These are phyloP conservation scores for Camellia granthamiana DNA, from an alignment of 148 eudicot genomes.

Conservation along the genomic window DNA sequence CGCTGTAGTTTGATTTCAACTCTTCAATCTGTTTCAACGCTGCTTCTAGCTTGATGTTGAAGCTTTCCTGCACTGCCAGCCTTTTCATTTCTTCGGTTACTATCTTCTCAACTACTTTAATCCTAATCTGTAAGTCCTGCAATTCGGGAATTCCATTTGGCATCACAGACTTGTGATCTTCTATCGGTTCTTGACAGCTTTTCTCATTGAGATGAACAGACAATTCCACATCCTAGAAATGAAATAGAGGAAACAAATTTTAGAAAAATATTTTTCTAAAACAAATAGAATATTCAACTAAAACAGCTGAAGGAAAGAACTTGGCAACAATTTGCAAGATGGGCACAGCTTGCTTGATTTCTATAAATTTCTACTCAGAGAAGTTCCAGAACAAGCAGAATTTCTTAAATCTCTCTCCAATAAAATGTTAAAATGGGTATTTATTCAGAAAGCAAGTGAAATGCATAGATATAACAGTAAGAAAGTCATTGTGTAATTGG, in stretches of 20 bases:
- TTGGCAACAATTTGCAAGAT: neutral
- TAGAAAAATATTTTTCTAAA: neutral
- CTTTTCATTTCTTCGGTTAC: neutral
- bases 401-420: neutral
- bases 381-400: neutral
- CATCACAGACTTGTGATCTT: slow-evolving; percentile 20
- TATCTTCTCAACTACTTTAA: slow-evolving; percentile 50
- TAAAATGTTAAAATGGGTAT: neutral
- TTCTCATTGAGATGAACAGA: slow-evolving; percentile 13
- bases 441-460: neutral
- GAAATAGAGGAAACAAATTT: neutral
- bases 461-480: neutral
- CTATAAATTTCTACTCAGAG: neutral
- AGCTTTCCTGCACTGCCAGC: slow-evolving; percentile 24
- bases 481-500: neutral
- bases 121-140: slow-evolving; percentile 52
- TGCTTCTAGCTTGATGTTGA: slow-evolving; percentile 37
- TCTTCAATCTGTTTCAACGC: slow-evolving; percentile 42
- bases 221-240: slow-evolving; percentile 30
- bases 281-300: neutral
- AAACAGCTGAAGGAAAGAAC: neutral
- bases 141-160: slow-evolving; percentile 44
- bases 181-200: slow-evolving; percentile 6
- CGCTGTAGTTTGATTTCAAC: slow-evolving; percentile 33
- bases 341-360: neutral